phyloP scores from a whole-genome alignment of 176 grass and related monocot species.

The barley (Hordeum vulgare) region DNA sequence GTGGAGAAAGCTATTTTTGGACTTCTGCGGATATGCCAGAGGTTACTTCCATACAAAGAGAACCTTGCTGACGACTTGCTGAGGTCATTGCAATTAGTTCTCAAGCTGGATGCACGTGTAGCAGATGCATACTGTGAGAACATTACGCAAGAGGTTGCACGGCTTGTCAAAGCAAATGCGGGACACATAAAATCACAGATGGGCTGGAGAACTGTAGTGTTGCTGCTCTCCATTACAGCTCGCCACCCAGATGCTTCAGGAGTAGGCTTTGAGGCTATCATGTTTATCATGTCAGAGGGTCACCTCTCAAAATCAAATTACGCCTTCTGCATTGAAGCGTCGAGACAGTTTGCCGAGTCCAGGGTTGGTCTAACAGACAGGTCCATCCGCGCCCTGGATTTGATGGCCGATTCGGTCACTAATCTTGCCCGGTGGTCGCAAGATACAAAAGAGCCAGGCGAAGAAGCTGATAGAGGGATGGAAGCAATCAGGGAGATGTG shows the following conservation, averaged over 20 bases:
- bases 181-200: conserved; percentile 82
- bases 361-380: conserved; percentile 72
- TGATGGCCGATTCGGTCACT: conserved; percentile 65
- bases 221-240: conserved; percentile 90
- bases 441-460: conserved; percentile 48
- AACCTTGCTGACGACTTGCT: conserved; percentile 88
- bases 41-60: conserved; percentile 94
- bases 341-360: conserved; percentile 85
- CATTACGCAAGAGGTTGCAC: conserved; percentile 83
- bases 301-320: conserved; percentile 79
- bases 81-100: conserved; percentile 85
- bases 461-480: conserved; percentile 71
- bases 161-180: conserved; percentile 84
- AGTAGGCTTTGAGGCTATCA: conserved; percentile 78
- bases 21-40: conserved; percentile 90
- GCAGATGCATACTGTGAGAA: conserved; percentile 96
- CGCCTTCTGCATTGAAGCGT: conserved; percentile 76
- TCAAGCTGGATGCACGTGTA: conserved; percentile 90
- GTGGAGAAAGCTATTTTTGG: conserved; percentile 99
- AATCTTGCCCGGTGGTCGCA: conserved; percentile 71
- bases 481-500: conserved; percentile 97
- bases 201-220: conserved; percentile 80
- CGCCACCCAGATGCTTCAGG: conserved; percentile 90
- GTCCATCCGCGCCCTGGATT: conserved; percentile 71
- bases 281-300: conserved; percentile 89